Evolutionary conservation across 2,329 filamentous ascomycete genomes (phyloP).

Genomic region (Zopfia rhizophila): DNA sequence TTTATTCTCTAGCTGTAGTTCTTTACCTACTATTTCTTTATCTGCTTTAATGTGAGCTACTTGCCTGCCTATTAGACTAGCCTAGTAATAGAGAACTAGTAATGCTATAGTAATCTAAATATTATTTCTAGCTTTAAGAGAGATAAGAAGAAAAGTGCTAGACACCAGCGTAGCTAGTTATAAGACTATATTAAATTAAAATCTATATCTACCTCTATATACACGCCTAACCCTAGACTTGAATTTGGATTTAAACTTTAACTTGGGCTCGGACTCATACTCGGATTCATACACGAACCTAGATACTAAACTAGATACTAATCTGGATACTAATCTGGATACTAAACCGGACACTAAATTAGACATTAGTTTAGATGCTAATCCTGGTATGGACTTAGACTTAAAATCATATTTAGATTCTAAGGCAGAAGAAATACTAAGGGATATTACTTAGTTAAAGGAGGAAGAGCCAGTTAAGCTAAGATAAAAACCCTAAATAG

Average conservation of each 20-base stretch:
- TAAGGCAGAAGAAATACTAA: conserved; percentile 30
- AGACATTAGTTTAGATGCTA: background rate
- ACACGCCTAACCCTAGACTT: conserved; percentile 1
- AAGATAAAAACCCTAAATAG: conserved; percentile 6
- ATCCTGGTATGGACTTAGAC: conserved; percentile 16
- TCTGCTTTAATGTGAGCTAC: no score
- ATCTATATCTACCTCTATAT: conserved; percentile 1
- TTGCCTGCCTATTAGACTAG: no score
- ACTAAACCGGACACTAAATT: background rate
- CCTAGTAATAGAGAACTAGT: no score
- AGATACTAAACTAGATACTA: background rate
- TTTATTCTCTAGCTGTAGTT: no score
- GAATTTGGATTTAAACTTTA: conserved; percentile 13
- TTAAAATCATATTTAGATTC: conserved; percentile 20
- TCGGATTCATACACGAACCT: conserved; percentile 17
- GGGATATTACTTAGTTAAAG: conserved; percentile 25
- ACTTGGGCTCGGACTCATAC: conserved; percentile 18
- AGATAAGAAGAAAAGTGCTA: no score
- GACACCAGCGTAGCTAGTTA: no score
- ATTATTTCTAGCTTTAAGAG: no score
- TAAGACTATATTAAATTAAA: no score
- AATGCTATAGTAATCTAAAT: no score
- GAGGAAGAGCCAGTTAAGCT: conserved; percentile 26
- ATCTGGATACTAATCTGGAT: no score
- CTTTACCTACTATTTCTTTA: no score